Base-by-base conservation (phyloP, 2,329 filamentous ascomycete species). In the Penicillium capsulatum region DNA sequence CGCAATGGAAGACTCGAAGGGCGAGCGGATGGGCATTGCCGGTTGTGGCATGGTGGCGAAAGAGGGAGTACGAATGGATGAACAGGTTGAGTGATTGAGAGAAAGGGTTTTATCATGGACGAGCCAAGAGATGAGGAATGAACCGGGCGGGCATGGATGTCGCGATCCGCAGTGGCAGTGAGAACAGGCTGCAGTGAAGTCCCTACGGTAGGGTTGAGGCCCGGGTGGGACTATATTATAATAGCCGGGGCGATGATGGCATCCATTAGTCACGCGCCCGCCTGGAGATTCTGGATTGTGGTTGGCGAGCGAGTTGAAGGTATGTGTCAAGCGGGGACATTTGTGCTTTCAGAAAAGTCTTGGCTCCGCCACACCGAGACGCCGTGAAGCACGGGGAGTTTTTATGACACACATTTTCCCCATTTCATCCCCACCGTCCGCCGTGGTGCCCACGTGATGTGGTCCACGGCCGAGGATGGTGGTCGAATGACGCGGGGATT, bases 1-100 rank as follows among this genome's bases (percentile, higher is more conserved):
- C 16, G 86, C 85, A 27, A 83, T 76, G 17, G 86, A 86, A 36
- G 78, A 72, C 34, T 84, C 80, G 60, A 94, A 94, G 7, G 88
- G 86, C n/a, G 83, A 88, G 46, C 66, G 66, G 40, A 65, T 57
- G 7, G 60, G 66, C 53, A 60, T 60, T 34, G 44, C 48, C 48
- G 48, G 45, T 48, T 52, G 46, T 46, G 39, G 45, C 50, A 55
- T 54, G 28, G 28, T 44, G 47, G 27, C 34, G 36, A 31, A 30
- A 39, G 22, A 15, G 28, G 17, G 16, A 30, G 33, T 39, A 24
- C n/a, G 20, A 17, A 29, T 30, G 38, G 36, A n/a, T 39, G 38
- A 38, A 44, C 29, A 35, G 15, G 36, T 42, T 45, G 38, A 14
- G 24, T 3, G 6, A 26, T 20, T 22, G 13, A 31, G 19, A 20